Percentiles rank a stretch among this genome's conserved stretches.
Evolutionary conservation across 345 rosid species (phyloP).

Genomic region (Schrenkiella parvula): DNA sequence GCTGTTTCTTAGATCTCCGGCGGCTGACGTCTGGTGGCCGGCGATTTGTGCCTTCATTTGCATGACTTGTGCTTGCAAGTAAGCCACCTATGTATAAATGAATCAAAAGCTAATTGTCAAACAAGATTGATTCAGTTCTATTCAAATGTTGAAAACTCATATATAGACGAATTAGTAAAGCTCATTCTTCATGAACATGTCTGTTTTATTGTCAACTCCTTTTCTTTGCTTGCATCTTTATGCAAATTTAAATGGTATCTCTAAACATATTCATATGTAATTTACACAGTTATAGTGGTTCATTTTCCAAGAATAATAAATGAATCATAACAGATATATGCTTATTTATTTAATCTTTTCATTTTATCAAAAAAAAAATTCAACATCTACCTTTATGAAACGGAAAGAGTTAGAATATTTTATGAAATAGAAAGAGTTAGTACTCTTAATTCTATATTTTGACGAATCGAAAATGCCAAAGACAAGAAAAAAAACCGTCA

Average conservation of each 20-base stretch:
- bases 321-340: background rate
- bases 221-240: background rate
- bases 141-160: background rate
- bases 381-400: background rate
- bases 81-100: conserved; percentile 51
- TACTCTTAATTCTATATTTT: background rate
- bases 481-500: background rate
- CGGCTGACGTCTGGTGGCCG: conserved; percentile 36
- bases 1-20: conserved; percentile 20
- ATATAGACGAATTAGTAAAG: background rate
- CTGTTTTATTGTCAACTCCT: background rate
- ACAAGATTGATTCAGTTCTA: background rate
- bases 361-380: background rate
- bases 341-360: background rate
- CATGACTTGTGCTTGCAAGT: conserved; percentile 82
- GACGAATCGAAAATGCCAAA: conserved; percentile 6
- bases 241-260: conserved; percentile 1
- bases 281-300: background rate
- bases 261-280: background rate
- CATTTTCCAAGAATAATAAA: background rate
- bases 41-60: conserved; percentile 76
- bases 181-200: background rate
- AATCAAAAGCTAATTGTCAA: background rate
- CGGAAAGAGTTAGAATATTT: background rate
- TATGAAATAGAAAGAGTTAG: background rate